These are phyloP conservation scores for Aspergillus floridensis DNA, from an alignment of 2,329 filamentous ascomycete genomes.

Conservation along the genomic window DNA sequence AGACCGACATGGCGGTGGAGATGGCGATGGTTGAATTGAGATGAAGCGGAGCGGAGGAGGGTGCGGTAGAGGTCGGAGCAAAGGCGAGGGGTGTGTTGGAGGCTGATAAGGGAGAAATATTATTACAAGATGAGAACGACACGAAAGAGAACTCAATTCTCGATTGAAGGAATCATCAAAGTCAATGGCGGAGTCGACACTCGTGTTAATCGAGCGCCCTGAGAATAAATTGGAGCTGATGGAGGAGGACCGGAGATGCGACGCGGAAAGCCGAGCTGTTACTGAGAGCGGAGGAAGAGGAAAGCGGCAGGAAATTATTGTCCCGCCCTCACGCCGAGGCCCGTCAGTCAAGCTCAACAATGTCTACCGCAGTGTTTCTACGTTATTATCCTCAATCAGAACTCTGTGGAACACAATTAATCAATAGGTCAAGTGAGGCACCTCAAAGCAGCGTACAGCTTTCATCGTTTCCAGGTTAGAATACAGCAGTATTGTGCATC, in stretches of 20 bases:
- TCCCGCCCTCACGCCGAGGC: neutral
- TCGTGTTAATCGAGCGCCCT: constrained; percentile 1
- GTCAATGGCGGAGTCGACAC: neutral
- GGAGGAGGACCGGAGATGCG: neutral
- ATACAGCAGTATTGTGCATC: neutral
- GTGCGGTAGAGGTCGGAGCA: constrained; percentile 3
- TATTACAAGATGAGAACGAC: neutral
- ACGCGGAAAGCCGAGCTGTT: constrained; percentile 1
- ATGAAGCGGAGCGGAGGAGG: constrained; percentile 6
- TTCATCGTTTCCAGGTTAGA: neutral
- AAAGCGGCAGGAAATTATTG: constrained; percentile 3
- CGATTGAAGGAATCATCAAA: neutral
- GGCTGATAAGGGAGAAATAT: neutral
- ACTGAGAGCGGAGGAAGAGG: neutral
- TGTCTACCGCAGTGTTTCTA: neutral
- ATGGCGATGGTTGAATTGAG: neutral
- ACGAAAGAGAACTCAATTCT: too few species aligned
- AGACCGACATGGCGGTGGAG: constrained; percentile 59
- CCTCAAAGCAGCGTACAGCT: neutral
- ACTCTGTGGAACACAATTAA: too few species aligned
- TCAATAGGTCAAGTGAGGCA: too few species aligned
- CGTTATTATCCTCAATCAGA: too few species aligned
- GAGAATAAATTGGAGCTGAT: neutral
- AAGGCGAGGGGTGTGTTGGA: neutral
- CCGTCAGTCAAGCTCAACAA: neutral